Evolutionary conservation across 495 filamentous ascomycete species (phyloP).

Genomic region (Tuber indicum): DNA sequence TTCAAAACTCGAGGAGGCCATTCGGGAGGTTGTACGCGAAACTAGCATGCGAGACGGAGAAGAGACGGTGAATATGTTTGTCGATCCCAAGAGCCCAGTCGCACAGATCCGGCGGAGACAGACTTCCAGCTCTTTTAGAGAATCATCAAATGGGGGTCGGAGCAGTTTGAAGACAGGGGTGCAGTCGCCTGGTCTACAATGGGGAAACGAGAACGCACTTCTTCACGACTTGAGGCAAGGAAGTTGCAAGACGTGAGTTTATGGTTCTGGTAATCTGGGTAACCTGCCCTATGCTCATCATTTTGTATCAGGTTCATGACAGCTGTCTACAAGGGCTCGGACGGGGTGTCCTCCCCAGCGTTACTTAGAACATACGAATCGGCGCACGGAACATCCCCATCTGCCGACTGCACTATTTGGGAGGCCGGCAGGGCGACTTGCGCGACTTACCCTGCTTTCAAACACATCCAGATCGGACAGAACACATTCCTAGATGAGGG

Average conservation of each 20-base stretch:
- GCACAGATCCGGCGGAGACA: slow-evolving; percentile 15
- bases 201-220: slow-evolving; percentile 27
- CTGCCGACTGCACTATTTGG: slow-evolving; percentile 89
- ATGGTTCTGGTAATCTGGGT: neutral
- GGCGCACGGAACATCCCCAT: slow-evolving; percentile 74
- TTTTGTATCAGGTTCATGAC: slow-evolving; percentile 52
- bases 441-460: slow-evolving; percentile 88
- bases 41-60: slow-evolving; percentile 45
- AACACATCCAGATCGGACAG: slow-evolving; percentile 89
- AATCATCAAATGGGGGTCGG: slow-evolving; percentile 11
- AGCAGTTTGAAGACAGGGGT: neutral
- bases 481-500: slow-evolving; percentile 92
- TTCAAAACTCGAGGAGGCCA: slow-evolving; percentile 86
- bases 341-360: slow-evolving; percentile 56
- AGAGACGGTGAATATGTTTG: slow-evolving; percentile 24
- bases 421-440: slow-evolving; percentile 89
- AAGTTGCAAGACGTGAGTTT: slow-evolving; percentile 27
- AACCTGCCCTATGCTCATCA: neutral
- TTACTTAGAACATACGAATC: slow-evolving; percentile 91
- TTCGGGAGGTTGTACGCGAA: slow-evolving; percentile 78
- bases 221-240: slow-evolving; percentile 15
- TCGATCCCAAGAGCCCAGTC: slow-evolving; percentile 14
- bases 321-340: slow-evolving; percentile 78
- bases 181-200: neutral
- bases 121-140: slow-evolving; percentile 18